Percentiles rank a stretch among this genome's conserved stretches.
phyloP scores from a whole-genome alignment of 306 rosid species.

The Lathyrus sativus region DNA sequence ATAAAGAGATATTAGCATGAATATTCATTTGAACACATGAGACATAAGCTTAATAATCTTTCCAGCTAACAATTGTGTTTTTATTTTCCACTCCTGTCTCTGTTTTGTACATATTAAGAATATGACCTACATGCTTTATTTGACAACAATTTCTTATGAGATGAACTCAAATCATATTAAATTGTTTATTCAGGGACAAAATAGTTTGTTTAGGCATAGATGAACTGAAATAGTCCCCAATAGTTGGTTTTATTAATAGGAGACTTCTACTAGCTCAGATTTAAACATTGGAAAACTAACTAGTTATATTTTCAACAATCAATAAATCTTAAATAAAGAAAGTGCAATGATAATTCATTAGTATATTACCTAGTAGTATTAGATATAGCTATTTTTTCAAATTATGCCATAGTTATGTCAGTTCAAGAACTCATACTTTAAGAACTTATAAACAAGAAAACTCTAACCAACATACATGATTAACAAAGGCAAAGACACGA shows the following conservation, averaged over 20 bases:
- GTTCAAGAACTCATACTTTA: neutral
- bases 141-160: neutral
- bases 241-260: neutral
- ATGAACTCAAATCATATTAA: neutral
- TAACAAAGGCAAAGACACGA: conserved; percentile 18
- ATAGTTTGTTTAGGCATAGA: too few relatives aligned
- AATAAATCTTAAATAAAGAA: neutral
- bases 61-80: neutral
- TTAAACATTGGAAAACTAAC: conserved; percentile 7
- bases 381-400: neutral
- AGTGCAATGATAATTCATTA: neutral
- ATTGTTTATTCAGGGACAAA: neutral
- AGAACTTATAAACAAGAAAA: conserved; percentile 24
- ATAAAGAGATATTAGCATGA: too few relatives aligned
- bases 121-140: conserved; percentile 2
- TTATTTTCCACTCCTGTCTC: too few relatives aligned
- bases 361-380: neutral
- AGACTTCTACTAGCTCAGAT: neutral
- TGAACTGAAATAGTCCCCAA: too few relatives aligned
- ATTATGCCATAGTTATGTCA: neutral
- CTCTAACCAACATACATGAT: neutral
- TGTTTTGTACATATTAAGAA: too few relatives aligned
- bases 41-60: too few relatives aligned
- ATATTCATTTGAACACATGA: too few relatives aligned
- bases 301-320: neutral